Evolutionary conservation across 2,329 filamentous ascomycete genomes (phyloP).

Genomic region (Pestalotiopsis sp.): DNA sequence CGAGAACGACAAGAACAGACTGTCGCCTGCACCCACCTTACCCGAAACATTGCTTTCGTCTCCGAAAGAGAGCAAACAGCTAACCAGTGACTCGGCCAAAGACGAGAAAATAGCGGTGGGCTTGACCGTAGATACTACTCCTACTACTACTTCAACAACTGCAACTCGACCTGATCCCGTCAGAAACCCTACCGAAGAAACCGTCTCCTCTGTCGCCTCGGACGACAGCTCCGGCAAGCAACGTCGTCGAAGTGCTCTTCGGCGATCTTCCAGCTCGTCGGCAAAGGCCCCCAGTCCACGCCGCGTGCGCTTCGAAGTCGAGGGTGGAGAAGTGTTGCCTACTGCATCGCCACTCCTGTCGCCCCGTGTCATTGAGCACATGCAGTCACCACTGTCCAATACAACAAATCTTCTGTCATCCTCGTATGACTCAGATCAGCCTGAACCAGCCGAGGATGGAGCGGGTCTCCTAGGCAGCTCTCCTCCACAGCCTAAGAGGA

Average conservation of each 20-base stretch:
- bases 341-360: conserved; percentile 55
- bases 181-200: conserved; percentile 48
- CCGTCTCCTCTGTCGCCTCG: conserved; percentile 53
- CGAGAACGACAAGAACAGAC: conserved; percentile 30
- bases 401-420: conserved; percentile 25
- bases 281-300: conserved; percentile 57
- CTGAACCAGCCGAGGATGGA: conserved; percentile 42
- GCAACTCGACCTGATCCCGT: conserved; percentile 37
- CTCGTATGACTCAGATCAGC: conserved; percentile 24
- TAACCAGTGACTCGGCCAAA: conserved; percentile 26
- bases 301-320: conserved; percentile 65
- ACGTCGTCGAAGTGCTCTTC: conserved; percentile 57
- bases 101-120: conserved; percentile 13
- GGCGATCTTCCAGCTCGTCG: conserved; percentile 56
- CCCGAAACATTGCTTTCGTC: conserved; percentile 18
- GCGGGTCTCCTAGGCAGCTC: conserved; percentile 32
- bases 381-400: conserved; percentile 34
- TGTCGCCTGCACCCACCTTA: conserved; percentile 19
- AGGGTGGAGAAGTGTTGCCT: conserved; percentile 62
- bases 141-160: not conserved
- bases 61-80: conserved; percentile 30
- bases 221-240: conserved; percentile 53
- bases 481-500: conserved; percentile 50
- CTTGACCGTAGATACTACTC: conserved; percentile 15
- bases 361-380: conserved; percentile 31